Evolutionary conservation across 352 stramenopile genomes (phyloP), one percentile per base, ranked within the genome.

Genomic region (Globisporangium okanoganense): DNA sequence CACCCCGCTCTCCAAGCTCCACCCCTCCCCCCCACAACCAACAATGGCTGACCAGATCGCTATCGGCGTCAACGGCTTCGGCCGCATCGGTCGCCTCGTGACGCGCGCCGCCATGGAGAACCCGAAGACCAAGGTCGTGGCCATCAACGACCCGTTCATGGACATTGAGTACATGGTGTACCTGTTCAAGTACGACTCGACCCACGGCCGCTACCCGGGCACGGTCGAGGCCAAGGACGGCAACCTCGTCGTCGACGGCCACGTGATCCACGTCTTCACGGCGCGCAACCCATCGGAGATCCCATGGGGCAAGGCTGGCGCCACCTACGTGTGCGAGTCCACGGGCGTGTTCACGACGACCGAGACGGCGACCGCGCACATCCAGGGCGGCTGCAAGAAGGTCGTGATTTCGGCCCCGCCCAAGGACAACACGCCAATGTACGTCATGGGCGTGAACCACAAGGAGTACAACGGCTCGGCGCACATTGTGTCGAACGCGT

Each of bases 121-220:
- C 69, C 72, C 75, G 36, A 75, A 83, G 62, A 76, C 72, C 25
- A 77, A 58, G 50, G 70, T 83, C 36, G 75, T 81, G 2, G 75
- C 75, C 56, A 81, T 83, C 64, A 83, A 83, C 68, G 75, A 83
- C 43, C 75, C 75, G 55, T 83, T 83, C 72, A 83, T 83, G 75
- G 72, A 79, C 69, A 51, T 82, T 16, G 72, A 79, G 56, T 80
- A 82, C 70, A 72, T 85, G 74, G 86, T 85, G 43, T 98, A 99
- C 79, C 82, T 97, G 62, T 94, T 98, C 80, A 98, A 98, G 89
- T 98, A 98, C 75, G 96, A 99, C 79, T 96, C 94, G 67, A 94
- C 97, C 60, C 96, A 99, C 81, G 96, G 96, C 72, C 81, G 76
- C 33, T 98, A 79, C 75, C 72, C 83, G 51, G 93, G 95, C 67